Evolutionary conservation across 805 yeast species (phyloP), one percentile per base, ranked within the genome.

Genomic region (Ogataea ramenticola): DNA sequence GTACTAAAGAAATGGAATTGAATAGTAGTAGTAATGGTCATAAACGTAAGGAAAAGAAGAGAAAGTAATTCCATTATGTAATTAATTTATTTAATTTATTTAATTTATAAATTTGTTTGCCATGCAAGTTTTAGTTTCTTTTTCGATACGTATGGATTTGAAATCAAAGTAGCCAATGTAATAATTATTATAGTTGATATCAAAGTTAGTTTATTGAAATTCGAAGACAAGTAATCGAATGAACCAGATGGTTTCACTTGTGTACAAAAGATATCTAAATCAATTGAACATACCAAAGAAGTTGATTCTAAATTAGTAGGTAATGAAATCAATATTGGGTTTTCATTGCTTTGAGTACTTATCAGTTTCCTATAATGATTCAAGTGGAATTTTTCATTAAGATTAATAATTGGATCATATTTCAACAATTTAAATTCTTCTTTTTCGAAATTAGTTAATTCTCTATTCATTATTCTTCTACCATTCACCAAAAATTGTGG

Each of bases 241-340:
- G 87, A 86, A 36, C 77, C 76, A 0, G 96, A 86, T 0, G 98
- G 96, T 41, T 83, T 75, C 16, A 85, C 71, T 45, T 79, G 70
- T 0, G 95, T 82, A 56, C 90, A 86, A 65, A 86, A 90, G 7
- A 84, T 60, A 57, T 87, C 95, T n/a, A 71, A 62, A 17, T 83
- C 86, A 38, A 79, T 64, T 32, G 74, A 69, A 48, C 93, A 80
- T 0, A 86, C 75, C 17, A 86, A 70, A 2, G 83, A 71, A 0
- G 97, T 89, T 2, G 96, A 86, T 63, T 91, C 98, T 42, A 89
- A 67, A 34, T 76, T 72, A 0, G 97, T 85, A 2, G 85, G 71
- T 3, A 68, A 56, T 0, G 83, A 68, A 3, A 70, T 53, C 8
- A 81, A 50, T 2, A 57, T 50, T 3, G 68, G 51, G n/a, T n/a